Evolutionary conservation across 2,329 filamentous ascomycete species (phyloP).

Genomic region (Phaeosphaeriaceae sp.): DNA sequence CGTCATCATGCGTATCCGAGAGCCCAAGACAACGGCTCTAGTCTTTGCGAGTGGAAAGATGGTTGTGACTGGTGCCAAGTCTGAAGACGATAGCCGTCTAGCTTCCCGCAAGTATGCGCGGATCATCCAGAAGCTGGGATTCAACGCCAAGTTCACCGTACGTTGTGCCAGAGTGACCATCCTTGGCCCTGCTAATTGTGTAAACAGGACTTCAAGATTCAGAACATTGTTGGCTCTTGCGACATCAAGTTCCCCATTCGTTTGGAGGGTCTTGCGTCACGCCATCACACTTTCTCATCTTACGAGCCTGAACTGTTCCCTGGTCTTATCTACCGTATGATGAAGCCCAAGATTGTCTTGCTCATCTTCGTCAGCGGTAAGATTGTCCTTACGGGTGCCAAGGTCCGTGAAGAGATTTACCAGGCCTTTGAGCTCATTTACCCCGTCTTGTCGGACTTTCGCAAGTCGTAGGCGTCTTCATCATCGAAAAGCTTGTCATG

Average conservation of each 20-base stretch:
- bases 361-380: constrained; percentile 98
- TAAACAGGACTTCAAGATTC: constrained; percentile 85
- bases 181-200: constrained; percentile 22
- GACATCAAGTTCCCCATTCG: constrained; percentile 99
- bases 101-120: constrained; percentile 97
- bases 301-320: constrained; percentile 99
- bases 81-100: constrained; percentile 96
- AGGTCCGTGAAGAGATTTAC: constrained; percentile 92
- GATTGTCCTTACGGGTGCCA: constrained; percentile 96
- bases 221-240: constrained; percentile 95
- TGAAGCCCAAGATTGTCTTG: constrained; percentile 98
- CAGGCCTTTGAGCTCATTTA: constrained; percentile 49
- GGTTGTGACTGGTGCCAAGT: constrained; percentile 98
- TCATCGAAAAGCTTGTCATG: constrained; percentile 3
- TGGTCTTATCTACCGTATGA: constrained; percentile 99
- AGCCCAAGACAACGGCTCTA: constrained; percentile 96
- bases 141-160: constrained; percentile 95
- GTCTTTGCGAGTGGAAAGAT: constrained; percentile 99
- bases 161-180: constrained; percentile 23
- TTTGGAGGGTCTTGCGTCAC: constrained; percentile 90
- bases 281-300: constrained; percentile 94
- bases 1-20: constrained; percentile 99
- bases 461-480: constrained; percentile 59
- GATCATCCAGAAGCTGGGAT: constrained; percentile 99
- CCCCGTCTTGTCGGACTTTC: constrained; percentile 60